Conservation (phyloP, 371 early-diverging fungal species). For the Cokeromyces recurvatus region DNA sequence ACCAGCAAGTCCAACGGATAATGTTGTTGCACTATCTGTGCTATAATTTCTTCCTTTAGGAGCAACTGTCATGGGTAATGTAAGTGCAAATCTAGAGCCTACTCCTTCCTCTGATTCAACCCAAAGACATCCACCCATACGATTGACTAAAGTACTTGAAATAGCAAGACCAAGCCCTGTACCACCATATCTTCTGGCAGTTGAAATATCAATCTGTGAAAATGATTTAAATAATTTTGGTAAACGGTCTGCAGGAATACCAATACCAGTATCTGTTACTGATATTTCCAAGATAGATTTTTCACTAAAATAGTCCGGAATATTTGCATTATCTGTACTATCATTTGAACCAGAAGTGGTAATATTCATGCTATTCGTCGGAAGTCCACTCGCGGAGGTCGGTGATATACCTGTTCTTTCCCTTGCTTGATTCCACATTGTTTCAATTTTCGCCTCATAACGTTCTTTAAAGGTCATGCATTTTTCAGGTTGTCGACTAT, state of each 20-base stretch:
- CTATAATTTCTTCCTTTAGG: conserved; percentile 14
- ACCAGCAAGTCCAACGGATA: conserved; percentile 10
- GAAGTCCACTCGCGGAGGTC: background rate
- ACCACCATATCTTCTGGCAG: conserved; percentile 54
- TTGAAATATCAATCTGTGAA: conserved; percentile 58
- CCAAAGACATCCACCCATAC: conserved; percentile 61
- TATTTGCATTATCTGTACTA: background rate
- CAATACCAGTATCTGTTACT: conserved; percentile 57
- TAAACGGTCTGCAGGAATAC: conserved; percentile 55
- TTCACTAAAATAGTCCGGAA: conserved; percentile 23
- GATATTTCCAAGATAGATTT: conserved; percentile 51
- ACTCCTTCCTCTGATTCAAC: conserved; percentile 53
- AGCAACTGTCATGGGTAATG: conserved; percentile 47
- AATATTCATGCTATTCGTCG: no score
- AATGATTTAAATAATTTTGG: conserved; percentile 56
- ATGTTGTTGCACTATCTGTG: conserved; percentile 11
- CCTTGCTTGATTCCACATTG: conserved; percentile 24
- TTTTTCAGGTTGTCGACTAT: no score
- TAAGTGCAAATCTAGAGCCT: conserved; percentile 53
- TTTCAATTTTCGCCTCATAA: conserved; percentile 55
- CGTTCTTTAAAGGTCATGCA: conserved; percentile 50
- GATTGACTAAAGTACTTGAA: conserved; percentile 52
- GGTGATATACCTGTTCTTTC: background rate
- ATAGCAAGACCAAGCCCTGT: conserved; percentile 57
- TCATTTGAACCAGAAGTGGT: conserved; percentile 6